Evolutionary conservation across 2,329 filamentous ascomycete species (phyloP).

Genomic region (Fusarium sp.): DNA sequence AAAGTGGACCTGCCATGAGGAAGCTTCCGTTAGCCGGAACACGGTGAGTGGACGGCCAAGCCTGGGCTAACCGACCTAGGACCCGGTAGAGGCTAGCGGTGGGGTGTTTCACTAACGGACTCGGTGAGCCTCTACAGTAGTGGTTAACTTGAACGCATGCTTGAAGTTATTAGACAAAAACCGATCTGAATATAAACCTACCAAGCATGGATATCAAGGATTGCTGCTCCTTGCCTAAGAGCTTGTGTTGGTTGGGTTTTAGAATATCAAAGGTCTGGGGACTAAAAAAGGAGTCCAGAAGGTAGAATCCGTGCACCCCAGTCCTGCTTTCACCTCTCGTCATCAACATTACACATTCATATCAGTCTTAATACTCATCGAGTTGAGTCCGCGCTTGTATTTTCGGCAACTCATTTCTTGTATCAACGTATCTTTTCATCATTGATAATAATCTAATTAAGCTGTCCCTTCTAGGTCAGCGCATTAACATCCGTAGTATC

Average conservation of each 20-base stretch:
- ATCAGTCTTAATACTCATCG: not conserved
- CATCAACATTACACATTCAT: not conserved
- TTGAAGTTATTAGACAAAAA: not conserved
- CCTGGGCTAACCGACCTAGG: not conserved
- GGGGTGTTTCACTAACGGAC: not conserved
- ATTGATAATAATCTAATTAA: conserved; percentile 7
- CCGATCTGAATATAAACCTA: not conserved
- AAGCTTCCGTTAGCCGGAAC: conserved; percentile 19
- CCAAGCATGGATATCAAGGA: not conserved
- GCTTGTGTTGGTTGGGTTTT: not conserved
- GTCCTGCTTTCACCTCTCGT: not conserved
- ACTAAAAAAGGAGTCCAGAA: not conserved
- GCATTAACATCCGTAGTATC: conserved; percentile 4
- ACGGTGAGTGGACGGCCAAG: not conserved
- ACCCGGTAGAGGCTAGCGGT: not conserved
- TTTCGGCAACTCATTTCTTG: not conserved
- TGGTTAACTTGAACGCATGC: not conserved
- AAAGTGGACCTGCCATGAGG: not conserved
- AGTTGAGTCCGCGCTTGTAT: not conserved
- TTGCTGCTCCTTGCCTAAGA: not conserved
- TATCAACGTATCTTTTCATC: not conserved
- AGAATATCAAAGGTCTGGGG: not conserved
- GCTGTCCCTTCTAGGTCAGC: conserved; percentile 5
- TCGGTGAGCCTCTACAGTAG: not conserved
- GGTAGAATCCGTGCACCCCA: not conserved